These are phyloP conservation scores for Hanseniaspora mollemarum DNA, from an alignment of 805 yeast genomes.

Conservation along the genomic window DNA sequence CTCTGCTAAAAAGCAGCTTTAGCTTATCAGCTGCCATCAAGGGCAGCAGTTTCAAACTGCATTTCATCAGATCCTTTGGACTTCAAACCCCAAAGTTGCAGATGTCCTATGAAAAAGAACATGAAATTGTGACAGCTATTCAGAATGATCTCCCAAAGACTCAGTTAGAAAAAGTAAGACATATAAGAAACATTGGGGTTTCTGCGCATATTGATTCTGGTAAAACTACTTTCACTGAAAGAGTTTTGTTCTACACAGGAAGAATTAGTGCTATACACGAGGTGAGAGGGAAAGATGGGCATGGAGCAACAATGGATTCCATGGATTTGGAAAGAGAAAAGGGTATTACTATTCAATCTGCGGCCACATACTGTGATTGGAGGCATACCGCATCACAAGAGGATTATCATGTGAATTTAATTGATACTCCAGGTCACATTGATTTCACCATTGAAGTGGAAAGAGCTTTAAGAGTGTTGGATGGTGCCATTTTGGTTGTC, in stretches of 20 bases:
- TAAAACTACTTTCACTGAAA: conserved; percentile 94
- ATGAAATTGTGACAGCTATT: conserved; percentile 52
- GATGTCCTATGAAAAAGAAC: conserved; percentile 59
- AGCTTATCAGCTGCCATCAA: background rate
- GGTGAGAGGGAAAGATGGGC: conserved; percentile 91
- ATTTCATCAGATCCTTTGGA: background rate
- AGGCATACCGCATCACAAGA: conserved; percentile 35
- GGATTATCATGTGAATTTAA: conserved; percentile 81
- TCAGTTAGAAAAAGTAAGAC: conserved; percentile 42
- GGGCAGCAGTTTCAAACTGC: background rate
- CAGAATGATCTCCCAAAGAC: conserved; percentile 37
- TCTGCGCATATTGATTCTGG: conserved; percentile 98
- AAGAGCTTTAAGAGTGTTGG: conserved; percentile 93
- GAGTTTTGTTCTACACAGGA: conserved; percentile 92
- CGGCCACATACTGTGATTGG: conserved; percentile 98
- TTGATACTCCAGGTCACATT: conserved; percentile 98
- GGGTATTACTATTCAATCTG: conserved; percentile 97
- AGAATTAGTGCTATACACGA: conserved; percentile 94
- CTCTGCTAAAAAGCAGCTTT: background rate
- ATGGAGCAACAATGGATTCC: conserved; percentile 98
- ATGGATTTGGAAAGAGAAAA: conserved; percentile 98
- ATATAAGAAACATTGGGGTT: conserved; percentile 88
- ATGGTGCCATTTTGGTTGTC: conserved; percentile 95
- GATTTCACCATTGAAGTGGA: conserved; percentile 98
- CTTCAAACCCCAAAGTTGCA: background rate